phyloP scores from a whole-genome alignment of 2,329 filamentous ascomycete genomes.

The Neurospora sp. region DNA sequence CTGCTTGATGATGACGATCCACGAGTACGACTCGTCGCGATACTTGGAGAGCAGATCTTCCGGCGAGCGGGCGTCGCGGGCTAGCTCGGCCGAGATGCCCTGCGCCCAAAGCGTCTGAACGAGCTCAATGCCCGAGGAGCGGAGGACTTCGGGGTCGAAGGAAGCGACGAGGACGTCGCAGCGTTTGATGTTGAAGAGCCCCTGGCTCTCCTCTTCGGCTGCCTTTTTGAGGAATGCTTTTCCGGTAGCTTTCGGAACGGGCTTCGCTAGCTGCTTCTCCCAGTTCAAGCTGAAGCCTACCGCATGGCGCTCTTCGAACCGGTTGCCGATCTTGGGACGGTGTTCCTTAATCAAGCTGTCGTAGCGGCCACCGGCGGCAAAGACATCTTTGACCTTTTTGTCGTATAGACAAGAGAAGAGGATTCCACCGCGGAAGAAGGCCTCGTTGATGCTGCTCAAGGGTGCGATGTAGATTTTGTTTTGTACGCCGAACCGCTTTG shows the following conservation, averaged over 20 bases:
- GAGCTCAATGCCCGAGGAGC: constrained; percentile 66
- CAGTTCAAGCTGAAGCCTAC: constrained; percentile 89
- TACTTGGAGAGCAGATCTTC: constrained; percentile 74
- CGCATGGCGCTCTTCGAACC: constrained; percentile 61
- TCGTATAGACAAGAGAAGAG: constrained; percentile 89
- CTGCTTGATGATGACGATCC: constrained; percentile 82
- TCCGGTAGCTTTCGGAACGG: constrained; percentile 42
- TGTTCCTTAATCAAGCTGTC: constrained; percentile 82
- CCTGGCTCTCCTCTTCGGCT: constrained; percentile 49
- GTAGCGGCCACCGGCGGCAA: constrained; percentile 89
- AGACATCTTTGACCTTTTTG: constrained; percentile 71
- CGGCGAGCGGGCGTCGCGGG: constrained; percentile 65
- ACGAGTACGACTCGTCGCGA: constrained; percentile 68
- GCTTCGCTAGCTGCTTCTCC: constrained; percentile 65
- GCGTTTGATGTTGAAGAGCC: constrained; percentile 53
- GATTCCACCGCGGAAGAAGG: constrained; percentile 77
- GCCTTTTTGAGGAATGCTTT: constrained; percentile 59
- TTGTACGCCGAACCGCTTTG: constrained; percentile 63
- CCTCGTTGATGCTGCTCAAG: constrained; percentile 80
- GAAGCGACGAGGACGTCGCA: constrained; percentile 88
- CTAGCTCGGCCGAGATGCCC: constrained; percentile 81
- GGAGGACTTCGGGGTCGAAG: constrained; percentile 68
- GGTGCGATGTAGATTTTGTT: constrained; percentile 79
- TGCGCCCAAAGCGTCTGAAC: constrained; percentile 72
- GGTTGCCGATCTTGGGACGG: constrained; percentile 56